phyloP scores from a whole-genome alignment of 2,329 filamentous ascomycete species.

The Fusarium xyrophilum region DNA sequence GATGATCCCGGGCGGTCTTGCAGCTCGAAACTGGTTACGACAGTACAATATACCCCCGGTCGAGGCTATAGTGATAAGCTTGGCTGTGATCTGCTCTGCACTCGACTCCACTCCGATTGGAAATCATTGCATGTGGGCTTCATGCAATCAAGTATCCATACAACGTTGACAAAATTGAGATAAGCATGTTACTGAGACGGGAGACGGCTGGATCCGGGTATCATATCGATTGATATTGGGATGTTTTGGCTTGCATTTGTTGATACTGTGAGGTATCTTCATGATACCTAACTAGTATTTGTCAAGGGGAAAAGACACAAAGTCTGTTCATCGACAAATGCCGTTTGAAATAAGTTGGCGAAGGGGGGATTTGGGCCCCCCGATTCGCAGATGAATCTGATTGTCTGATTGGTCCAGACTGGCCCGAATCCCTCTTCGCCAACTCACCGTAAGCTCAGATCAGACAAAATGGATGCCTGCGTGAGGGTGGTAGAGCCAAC shows the following conservation, averaged over 20 bases:
- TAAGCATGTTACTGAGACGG: background rate
- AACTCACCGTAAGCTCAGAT: background rate
- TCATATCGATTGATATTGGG: background rate
- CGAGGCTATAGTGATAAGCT: background rate
- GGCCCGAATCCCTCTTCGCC: too few relatives aligned
- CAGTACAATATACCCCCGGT: background rate
- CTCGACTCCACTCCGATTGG: background rate
- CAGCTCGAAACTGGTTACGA: background rate
- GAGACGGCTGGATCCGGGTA: background rate
- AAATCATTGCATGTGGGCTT: background rate
- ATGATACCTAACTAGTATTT: too few relatives aligned
- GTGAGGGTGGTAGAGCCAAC: background rate
- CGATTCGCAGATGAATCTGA: too few relatives aligned
- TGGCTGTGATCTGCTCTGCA: slow-evolving; percentile 4
- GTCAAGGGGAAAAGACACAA: background rate
- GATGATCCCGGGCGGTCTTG: background rate
- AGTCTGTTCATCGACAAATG: background rate
- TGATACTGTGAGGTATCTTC: background rate
- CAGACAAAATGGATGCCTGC: background rate
- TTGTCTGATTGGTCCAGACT: too few relatives aligned
- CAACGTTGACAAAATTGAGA: background rate
- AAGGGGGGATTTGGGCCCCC: too few relatives aligned
- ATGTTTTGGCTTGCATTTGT: background rate
- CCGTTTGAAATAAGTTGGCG: too few relatives aligned
- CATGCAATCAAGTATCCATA: background rate